Evolutionary conservation across 495 filamentous ascomycete species (phyloP).

Genomic region (Neurospora sp.): DNA sequence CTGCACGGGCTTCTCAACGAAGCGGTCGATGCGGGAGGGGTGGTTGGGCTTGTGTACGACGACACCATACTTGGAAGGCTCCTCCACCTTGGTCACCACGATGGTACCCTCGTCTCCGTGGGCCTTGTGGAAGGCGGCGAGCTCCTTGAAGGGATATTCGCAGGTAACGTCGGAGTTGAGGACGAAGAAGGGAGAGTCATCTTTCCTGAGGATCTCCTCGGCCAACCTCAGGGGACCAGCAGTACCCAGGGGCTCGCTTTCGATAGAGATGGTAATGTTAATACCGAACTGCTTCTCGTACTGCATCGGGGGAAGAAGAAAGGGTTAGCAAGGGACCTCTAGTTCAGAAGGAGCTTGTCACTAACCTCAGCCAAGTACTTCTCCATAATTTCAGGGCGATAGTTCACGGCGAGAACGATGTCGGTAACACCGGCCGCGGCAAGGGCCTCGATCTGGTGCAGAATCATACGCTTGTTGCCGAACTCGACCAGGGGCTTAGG

Average conservation of each 20-base stretch:
- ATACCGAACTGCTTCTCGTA: slow-evolving; percentile 88
- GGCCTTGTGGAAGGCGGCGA: slow-evolving; percentile 79
- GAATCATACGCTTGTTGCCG: slow-evolving; percentile 97
- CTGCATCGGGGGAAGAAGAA: slow-evolving; percentile 31
- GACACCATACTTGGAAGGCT: slow-evolving; percentile 98
- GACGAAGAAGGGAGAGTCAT: slow-evolving; percentile 95
- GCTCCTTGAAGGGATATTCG: slow-evolving; percentile 89
- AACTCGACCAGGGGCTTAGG: slow-evolving; percentile 98
- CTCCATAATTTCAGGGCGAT: slow-evolving; percentile 94
- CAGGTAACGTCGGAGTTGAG: slow-evolving; percentile 97
- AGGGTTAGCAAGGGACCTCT: neutral
- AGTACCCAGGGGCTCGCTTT: slow-evolving; percentile 89
- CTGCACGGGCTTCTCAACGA: slow-evolving; percentile 98
- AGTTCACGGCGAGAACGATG: slow-evolving; percentile 97
- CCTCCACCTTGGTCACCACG: slow-evolving; percentile 98
- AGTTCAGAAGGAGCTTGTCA: slow-evolving; percentile 6
- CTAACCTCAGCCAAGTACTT: slow-evolving; percentile 44
- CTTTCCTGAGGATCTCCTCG: slow-evolving; percentile 86
- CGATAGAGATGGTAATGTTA: slow-evolving; percentile 92
- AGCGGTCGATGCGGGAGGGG: slow-evolving; percentile 88
- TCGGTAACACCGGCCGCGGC: slow-evolving; percentile 94
- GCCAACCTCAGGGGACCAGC: slow-evolving; percentile 94
- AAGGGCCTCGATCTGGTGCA: slow-evolving; percentile 93
- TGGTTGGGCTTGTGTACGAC: slow-evolving; percentile 96
- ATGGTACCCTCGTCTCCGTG: slow-evolving; percentile 98